These are phyloP conservation scores for Corniculantispora saksenae DNA, from an alignment of 2,329 filamentous ascomycete genomes.

Conservation along the genomic window DNA sequence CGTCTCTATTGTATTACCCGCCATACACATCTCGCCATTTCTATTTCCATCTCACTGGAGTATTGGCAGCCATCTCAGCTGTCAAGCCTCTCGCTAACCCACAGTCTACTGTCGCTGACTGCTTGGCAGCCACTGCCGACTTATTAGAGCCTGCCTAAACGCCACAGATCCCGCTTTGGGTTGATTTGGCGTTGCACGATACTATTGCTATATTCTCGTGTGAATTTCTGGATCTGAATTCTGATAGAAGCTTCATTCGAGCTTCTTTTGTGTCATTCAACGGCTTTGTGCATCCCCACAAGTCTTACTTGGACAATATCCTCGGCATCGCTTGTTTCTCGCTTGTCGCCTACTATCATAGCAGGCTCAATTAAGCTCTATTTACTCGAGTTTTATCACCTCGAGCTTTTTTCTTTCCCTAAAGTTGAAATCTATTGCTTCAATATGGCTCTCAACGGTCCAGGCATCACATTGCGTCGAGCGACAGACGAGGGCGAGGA, in stretches of 20 bases:
- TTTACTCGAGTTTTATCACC: not conserved
- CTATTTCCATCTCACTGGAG: conserved; percentile 2
- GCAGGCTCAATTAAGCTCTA: not conserved
- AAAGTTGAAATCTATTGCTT: not conserved
- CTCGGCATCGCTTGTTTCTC: conserved; percentile 7
- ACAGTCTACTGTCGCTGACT: not conserved
- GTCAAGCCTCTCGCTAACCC: conserved; percentile 1
- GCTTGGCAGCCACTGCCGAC: not conserved
- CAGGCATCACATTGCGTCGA: conserved; percentile 3
- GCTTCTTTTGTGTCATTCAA: not conserved
- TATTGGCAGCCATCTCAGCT: conserved; percentile 11
- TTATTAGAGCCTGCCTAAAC: conserved; percentile 5
- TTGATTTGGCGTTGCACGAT: not conserved
- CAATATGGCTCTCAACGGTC: conserved; percentile 14
- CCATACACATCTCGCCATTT: not conserved
- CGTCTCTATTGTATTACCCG: conserved; percentile 10
- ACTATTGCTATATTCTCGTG: not conserved
- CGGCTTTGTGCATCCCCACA: not conserved
- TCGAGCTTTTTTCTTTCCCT: not conserved
- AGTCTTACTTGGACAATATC: not conserved
- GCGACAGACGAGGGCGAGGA: conserved; percentile 14
- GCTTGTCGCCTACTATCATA: not conserved
- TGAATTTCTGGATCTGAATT: not conserved
- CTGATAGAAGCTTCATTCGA: not conserved
- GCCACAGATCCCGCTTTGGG: not conserved